Base-by-base conservation (phyloP, 129 eudicot genomes). In the Flaveria trinervia region DNA sequence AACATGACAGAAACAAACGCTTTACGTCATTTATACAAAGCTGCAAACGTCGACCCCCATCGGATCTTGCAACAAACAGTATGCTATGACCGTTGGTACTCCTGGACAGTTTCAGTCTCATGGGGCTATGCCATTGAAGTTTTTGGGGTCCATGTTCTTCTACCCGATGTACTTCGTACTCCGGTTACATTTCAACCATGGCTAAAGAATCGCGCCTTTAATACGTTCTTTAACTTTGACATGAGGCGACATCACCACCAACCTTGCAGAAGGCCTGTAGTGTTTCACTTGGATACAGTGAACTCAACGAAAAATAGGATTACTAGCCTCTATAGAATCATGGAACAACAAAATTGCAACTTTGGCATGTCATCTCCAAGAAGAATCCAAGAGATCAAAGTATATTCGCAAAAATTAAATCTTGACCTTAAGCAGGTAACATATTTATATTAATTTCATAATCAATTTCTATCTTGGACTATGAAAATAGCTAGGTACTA, bases 71-170 rank as follows among this genome's bases (percentile, higher is more conserved):
- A 92, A 79, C 89, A 85, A 62, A 82, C 91, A 20, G 85, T 92
- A 39, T 92, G 97, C 78, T 89, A 92, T 52, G 91, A 92, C 72
- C 80, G 20, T 28, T 78, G 82, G 54, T 80, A 82, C 57, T 85
- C 87, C 20, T 60, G 85, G 65, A 87, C 97, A 2, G 70, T 89
- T 77, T 92, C 96, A 55, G 56, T 89, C 30, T 83, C 96, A 9
- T 92, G 97, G 97, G 97, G 97, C 17, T 89, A 89, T 82, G 90
- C 88, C 49, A 68, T 89, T 74, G 91, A 92, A 78, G 80, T 92
- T 17, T 86, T 86, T 15, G 90, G 85, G 80, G 90, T 87, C 52
- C 88, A 92, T 70, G 72, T 70, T 62, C 83, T 79, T 46, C 87
- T 92, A 71, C 95, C 92, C 15, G 95, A 89, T 66, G 80, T 89